A percentile compares a stretch with the other conserved stretches of the same genome.
phyloP scores from a whole-genome alignment of 331 rosid genomes.

The Phaseolus coccineus region DNA sequence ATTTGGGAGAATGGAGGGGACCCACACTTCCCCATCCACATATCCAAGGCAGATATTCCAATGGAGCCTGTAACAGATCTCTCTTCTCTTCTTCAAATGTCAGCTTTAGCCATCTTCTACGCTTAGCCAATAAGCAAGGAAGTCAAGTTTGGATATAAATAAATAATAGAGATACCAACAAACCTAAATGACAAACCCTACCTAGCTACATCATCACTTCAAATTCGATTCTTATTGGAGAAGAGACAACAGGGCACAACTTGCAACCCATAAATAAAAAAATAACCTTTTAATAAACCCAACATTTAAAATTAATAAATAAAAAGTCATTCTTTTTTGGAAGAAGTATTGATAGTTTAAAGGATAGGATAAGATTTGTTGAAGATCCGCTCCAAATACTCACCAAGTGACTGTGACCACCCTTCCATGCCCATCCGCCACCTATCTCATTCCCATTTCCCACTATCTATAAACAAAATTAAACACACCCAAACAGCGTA shows the following conservation, averaged over 20 bases:
- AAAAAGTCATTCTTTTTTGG: slow-evolving; percentile 3
- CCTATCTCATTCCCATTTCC: slow-evolving; percentile 20
- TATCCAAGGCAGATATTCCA: slow-evolving; percentile 1
- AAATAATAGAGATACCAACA: neutral
- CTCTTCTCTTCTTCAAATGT: slow-evolving; percentile 18
- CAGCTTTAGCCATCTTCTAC: slow-evolving; percentile 35
- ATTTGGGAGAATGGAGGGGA: neutral
- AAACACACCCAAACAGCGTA: neutral
- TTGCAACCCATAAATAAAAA: slow-evolving; percentile 1
- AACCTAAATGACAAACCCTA: slow-evolving; percentile 26
- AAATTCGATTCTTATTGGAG: slow-evolving; percentile 12
- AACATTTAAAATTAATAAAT: neutral
- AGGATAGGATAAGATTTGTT: slow-evolving; percentile 60
- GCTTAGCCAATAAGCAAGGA: slow-evolving; percentile 14
- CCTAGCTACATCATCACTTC: slow-evolving; percentile 22
- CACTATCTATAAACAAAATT: neutral
- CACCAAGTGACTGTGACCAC: neutral
- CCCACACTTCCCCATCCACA: slow-evolving; percentile 10
- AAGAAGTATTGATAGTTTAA: slow-evolving; percentile 33
- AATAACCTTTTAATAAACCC: slow-evolving; percentile 22
- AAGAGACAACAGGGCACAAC: slow-evolving; percentile 38
- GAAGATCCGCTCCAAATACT: slow-evolving; percentile 45
- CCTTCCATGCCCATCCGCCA: slow-evolving; percentile 15
- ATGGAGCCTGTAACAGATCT: neutral
- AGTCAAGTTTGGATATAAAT: slow-evolving; percentile 9